These are phyloP conservation scores for Suillus clintonianus DNA, from an alignment of 768 basidiomycete species.

Conservation along the genomic window DNA sequence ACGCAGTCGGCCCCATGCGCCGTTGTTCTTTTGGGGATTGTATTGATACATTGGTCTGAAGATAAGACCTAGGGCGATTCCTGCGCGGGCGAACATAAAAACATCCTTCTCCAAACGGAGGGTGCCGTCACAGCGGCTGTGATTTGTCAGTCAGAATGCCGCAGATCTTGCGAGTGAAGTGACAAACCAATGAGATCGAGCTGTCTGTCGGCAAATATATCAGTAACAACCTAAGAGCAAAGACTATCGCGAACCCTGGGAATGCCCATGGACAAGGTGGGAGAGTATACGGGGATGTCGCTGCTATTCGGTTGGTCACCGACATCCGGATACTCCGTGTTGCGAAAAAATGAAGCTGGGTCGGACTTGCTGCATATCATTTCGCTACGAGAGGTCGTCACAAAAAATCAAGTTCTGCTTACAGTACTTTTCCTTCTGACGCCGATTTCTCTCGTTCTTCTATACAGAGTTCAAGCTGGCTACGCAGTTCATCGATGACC, in stretches of 20 bases:
- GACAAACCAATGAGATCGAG: neutral
- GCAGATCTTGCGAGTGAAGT: neutral
- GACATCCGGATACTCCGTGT: conserved; percentile 11
- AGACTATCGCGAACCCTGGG: neutral
- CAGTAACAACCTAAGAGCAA: neutral
- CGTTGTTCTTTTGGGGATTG: conserved; percentile 21
- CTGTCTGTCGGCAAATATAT: neutral
- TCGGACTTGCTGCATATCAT: neutral
- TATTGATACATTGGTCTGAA: conserved; percentile 26
- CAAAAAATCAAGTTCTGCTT: neutral
- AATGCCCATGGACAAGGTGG: neutral
- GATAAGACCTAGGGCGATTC: conserved; percentile 27
- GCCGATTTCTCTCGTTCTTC: conserved; percentile 24
- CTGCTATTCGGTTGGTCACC: conserved; percentile 10
- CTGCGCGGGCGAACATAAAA: conserved; percentile 21
- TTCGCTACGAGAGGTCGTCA: neutral
- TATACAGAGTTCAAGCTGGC: conserved; percentile 13
- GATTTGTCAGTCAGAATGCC: neutral
- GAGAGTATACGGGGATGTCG: neutral
- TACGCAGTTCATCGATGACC: conserved; percentile 21
- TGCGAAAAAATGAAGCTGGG: neutral
- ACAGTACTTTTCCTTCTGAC: neutral
- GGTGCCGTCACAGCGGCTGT: neutral
- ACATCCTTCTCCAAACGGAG: neutral
- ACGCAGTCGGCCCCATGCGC: conserved; percentile 17